phyloP scores from a whole-genome alignment of 164 flowering plant species.

The Nymphaea thermarum region DNA sequence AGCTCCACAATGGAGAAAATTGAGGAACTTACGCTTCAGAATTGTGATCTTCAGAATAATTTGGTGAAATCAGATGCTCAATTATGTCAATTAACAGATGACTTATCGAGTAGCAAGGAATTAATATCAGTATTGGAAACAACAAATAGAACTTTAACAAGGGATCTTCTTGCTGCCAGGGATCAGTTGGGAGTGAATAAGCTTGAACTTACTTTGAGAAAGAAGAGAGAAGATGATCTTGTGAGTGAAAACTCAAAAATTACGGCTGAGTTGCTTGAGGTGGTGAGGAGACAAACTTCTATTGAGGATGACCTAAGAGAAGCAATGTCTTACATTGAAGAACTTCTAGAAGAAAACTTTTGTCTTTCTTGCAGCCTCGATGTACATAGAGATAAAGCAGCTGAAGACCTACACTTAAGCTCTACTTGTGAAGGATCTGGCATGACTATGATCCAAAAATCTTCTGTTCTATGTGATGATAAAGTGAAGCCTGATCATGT shows the following conservation, averaged over 20 bases:
- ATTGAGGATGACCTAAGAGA: conserved; percentile 37
- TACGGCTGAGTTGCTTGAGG: conserved; percentile 27
- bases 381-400: conserved; percentile 19
- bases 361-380: conserved; percentile 32
- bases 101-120: conserved; percentile 31
- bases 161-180: conserved; percentile 15
- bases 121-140: conserved; percentile 22
- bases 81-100: conserved; percentile 15
- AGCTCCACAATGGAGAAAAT: background rate
- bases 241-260: conserved; percentile 30
- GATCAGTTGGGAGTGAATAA: conserved; percentile 19
- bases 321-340: conserved; percentile 26
- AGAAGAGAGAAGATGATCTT: conserved; percentile 32
- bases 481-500: background rate
- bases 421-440: conserved; percentile 4
- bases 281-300: conserved; percentile 20
- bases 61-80: background rate
- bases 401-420: conserved; percentile 10
- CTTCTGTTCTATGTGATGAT: background rate
- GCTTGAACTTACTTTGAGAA: conserved; percentile 2
- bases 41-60: background rate
- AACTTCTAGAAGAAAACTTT: conserved; percentile 43
- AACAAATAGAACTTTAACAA: conserved; percentile 32
- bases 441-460: background rate
- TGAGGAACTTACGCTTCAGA: background rate